phyloP scores from a whole-genome alignment of 169 alveolate genomes.

The Eimeria mitis region DNA sequence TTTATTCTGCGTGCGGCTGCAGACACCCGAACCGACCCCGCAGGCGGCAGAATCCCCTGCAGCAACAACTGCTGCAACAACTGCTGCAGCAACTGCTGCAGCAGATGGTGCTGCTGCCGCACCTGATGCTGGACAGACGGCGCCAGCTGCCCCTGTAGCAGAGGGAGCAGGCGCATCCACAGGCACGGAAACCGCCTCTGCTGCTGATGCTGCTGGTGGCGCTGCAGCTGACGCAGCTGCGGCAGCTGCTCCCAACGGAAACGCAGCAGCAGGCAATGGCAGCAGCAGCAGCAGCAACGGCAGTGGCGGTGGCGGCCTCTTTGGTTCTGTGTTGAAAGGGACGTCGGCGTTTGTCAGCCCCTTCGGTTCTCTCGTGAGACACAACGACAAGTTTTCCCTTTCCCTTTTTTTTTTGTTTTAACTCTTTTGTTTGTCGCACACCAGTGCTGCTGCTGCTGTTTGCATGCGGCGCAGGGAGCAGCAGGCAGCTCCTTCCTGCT shows the following conservation, averaged over 20 bases:
- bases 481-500: slow-evolving; percentile 50
- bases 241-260: slow-evolving; percentile 43
- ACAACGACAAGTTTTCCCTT: background rate
- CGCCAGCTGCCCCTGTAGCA: slow-evolving; percentile 39
- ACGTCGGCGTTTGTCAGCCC: slow-evolving; percentile 52
- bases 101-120: slow-evolving; percentile 26
- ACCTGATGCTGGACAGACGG: background rate
- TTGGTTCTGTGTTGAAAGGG: slow-evolving; percentile 50
- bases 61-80: background rate
- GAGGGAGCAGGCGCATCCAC: background rate
- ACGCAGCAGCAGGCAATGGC: slow-evolving; percentile 1
- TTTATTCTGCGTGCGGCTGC: background rate
- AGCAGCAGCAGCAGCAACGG: slow-evolving; percentile 29
- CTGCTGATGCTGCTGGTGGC: background rate
- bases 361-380: slow-evolving; percentile 49
- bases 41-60: slow-evolving; percentile 8
- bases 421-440: background rate
- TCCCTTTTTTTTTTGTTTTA: background rate
- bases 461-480: slow-evolving; percentile 39
- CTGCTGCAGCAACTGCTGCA: slow-evolving; percentile 10
- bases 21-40: slow-evolving; percentile 20
- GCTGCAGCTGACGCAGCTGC: slow-evolving; percentile 8
- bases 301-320: slow-evolving; percentile 26
- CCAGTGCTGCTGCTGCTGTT: background rate
- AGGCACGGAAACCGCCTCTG: background rate